Conservation (phyloP, 208 protist genomes). For the Histomonas meleagridis region DNA sequence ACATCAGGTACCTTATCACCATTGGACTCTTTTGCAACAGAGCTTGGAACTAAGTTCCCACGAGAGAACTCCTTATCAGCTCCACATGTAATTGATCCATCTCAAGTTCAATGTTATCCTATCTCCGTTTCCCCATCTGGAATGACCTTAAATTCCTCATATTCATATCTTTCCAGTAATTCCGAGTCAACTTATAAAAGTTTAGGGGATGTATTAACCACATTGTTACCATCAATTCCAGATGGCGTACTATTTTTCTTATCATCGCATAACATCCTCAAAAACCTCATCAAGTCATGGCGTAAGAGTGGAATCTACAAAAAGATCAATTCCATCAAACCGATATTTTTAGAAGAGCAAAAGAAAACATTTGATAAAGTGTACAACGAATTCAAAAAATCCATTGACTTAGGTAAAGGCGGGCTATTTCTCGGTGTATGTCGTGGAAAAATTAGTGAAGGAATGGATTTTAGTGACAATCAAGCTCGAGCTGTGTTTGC, state of each 20-base stretch:
- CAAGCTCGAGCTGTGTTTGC: conserved; percentile 34
- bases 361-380: neutral
- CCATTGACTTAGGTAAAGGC: neutral
- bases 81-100: neutral
- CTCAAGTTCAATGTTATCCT: neutral
- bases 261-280: neutral
- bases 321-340: neutral
- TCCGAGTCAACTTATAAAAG: neutral
- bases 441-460: conserved; percentile 47
- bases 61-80: neutral
- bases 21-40: neutral
- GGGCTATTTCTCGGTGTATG: conserved; percentile 36
- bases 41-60: neutral
- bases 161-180: neutral
- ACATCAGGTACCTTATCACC: conserved; percentile 26
- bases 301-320: neutral
- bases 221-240: neutral
- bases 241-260: conserved; percentile 40
- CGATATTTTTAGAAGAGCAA: neutral
- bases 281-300: neutral
- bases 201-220: conserved; percentile 1
- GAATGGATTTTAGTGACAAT: conserved; percentile 46
- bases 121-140: neutral
- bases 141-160: neutral
- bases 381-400: neutral